Evolutionary conservation across 192 early-diverging fungal species (phyloP), one percentile per base, ranked within the genome.

Genomic region (Backusella tuberculispora): DNA sequence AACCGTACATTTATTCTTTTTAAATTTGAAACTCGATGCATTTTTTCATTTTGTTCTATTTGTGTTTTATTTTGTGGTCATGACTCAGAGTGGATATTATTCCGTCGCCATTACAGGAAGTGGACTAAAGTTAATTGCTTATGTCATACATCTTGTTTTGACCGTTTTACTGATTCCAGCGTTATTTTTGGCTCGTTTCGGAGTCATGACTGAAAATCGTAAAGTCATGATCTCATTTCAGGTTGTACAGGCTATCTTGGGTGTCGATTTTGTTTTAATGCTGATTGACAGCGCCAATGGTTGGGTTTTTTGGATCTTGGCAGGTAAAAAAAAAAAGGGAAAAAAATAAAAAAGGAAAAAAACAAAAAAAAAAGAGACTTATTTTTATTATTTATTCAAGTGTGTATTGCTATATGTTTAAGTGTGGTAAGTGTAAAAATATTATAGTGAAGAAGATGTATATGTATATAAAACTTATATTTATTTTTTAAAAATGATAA

Each of bases 11-110:
- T 7, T 75, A 14, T 69, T 69, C 24, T 69, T 69, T 38, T 17
- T 75, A 48, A 75, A 75, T 63, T 67, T 75, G n/a, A 75, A 75
- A 42, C 50, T 75, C 66, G 66, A 75, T 41, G 66, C 74, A 6
- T 75, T 75, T 13, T 75, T 75, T 10, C 66, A 75, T 10, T 42
- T 75, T 15, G 66, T 69, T 4, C 43, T 75, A 21, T 75, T 47
- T 34, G 38, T 75, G 40, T 75, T 75, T 29, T 75, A 67, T 47
- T n/a, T 68, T 24, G 66, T 75, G 3, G 46, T 69, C 5, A 75
- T 75, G 74, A 67, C 67, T 15, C 74, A 75, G 21, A 47, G 43
- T 53, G 46, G 63, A 56, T 75, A 75, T 34, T 46, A 69, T 69
- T 29, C 34, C 13, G 21, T 69, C 6, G 21, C 42, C 4, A 48